Evolutionary conservation across 2,329 filamentous ascomycete genomes (phyloP).

Genomic region (Aspergillus sp.): DNA sequence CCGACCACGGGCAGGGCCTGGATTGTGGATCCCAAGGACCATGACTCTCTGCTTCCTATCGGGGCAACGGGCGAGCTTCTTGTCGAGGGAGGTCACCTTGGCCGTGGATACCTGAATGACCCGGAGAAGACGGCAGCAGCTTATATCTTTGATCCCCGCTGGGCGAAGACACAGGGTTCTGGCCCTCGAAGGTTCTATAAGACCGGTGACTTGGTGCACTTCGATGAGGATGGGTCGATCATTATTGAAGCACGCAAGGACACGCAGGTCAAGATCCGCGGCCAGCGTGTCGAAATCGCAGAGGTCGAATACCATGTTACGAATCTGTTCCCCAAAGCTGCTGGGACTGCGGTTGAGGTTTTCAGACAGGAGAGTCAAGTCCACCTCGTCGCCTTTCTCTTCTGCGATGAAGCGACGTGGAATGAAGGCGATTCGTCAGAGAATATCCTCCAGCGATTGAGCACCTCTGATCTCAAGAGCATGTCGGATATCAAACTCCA

Average conservation of each 20-base stretch:
- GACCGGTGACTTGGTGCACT: constrained; percentile 1
- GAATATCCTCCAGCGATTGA: background rate
- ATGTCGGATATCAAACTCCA: background rate
- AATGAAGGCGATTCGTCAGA: background rate
- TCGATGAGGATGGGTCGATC: background rate
- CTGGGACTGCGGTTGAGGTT: background rate
- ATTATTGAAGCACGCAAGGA: constrained; percentile 6
- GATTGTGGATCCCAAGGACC: background rate
- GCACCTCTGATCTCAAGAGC: background rate
- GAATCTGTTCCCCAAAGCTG: background rate
- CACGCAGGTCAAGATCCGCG: background rate
- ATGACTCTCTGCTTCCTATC: background rate
- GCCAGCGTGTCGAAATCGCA: background rate
- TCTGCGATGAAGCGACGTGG: background rate
- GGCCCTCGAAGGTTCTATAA: background rate
- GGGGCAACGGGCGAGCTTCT: background rate
- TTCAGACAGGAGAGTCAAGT: background rate
- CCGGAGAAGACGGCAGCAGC: background rate
- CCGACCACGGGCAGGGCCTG: background rate
- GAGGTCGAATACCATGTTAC: background rate
- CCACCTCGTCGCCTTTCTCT: background rate
- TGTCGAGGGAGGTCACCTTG: background rate
- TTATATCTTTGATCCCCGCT: background rate
- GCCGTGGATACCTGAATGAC: background rate
- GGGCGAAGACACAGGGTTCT: background rate